phyloP scores from a whole-genome alignment of 2,329 filamentous ascomycete species.

The Westerdykella aurantiaca region DNA sequence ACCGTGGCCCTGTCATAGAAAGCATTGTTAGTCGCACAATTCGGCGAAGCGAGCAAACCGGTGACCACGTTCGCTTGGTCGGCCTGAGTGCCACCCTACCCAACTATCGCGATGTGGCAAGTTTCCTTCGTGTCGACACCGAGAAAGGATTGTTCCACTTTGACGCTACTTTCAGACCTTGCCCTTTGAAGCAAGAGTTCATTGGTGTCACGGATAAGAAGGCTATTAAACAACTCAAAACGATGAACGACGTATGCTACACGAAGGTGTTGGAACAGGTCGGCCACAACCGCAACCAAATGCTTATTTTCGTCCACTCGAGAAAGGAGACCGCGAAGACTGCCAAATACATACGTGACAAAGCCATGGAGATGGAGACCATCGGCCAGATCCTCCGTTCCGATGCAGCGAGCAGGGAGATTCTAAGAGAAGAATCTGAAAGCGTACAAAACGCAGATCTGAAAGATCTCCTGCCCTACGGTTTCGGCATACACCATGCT shows the following conservation, averaged over 20 bases:
- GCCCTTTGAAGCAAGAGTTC: constrained; percentile 92
- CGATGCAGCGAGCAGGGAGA: constrained; percentile 85
- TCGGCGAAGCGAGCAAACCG: constrained; percentile 86
- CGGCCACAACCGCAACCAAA: constrained; percentile 86
- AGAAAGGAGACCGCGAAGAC: constrained; percentile 98
- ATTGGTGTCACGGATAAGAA: constrained; percentile 97
- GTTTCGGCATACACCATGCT: constrained; percentile 96
- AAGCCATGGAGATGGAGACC: constrained; percentile 92
- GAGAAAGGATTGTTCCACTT: constrained; percentile 91
- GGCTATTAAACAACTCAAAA: constrained; percentile 96
- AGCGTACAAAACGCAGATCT: constrained; percentile 78
- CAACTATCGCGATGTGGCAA: constrained; percentile 94
- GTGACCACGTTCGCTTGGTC: constrained; percentile 84
- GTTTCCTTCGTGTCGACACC: constrained; percentile 84
- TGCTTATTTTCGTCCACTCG: constrained; percentile 98
- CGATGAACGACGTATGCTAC: constrained; percentile 99
- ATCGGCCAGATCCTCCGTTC: constrained; percentile 92
- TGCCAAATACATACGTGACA: constrained; percentile 90
- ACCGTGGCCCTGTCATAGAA: constrained; percentile 91
- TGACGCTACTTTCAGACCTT: constrained; percentile 87
- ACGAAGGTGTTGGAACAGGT: constrained; percentile 96
- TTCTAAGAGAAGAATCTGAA: constrained; percentile 77
- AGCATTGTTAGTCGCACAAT: constrained; percentile 96
- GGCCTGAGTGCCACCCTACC: constrained; percentile 92
- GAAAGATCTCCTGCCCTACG: constrained; percentile 91